Evolutionary conservation across 2,329 filamentous ascomycete species (phyloP), one percentile per base, ranked within the genome.

Genomic region (Elsinoe fawcettii): DNA sequence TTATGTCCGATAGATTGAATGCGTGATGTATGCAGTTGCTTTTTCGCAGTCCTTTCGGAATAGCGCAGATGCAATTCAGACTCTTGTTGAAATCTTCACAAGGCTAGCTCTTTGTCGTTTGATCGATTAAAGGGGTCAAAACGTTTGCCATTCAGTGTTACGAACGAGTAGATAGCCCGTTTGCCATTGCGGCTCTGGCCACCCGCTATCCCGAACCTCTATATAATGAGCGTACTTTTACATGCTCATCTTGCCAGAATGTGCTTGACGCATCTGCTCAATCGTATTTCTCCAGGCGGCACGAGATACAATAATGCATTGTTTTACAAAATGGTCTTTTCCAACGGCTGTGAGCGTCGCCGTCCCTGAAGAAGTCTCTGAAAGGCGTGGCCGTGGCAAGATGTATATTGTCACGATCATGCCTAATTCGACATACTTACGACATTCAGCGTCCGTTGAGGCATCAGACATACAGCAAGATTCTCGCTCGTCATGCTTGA

Each of bases 1-100:
- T 53, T 37, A 36, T 53, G 49, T 53, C 30, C 49, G 49, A 37
- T 23, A 16, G 16, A 32, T 37, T 37, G 34, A 37, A 37, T 37
- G 34, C 34, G 34, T 37, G 34, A 37, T 37, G 34, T 14, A 37
- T 6, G 9, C 14, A 9, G 27, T 37, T 37, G 34, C 34, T 37
- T 37, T 37, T 37, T 32, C 5, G 5, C 34, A 37, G 27, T 37
- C 34, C 11, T 37, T 37, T 37, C 4, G 3, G 3, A n/a, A 37
- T 5, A 37, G 14, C 5, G 9, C 27, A 37, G 34, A 37, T 37
- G 34, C 9, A 14, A 4, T 3, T 37, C 14, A 37, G 11, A 12
- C 6, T n/a, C 14, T 37, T 12, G 27, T 37, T 37, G 9, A 37
- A n/a, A 5, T 7, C 5, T 14, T 3, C 14, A 37, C 11, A 14